These are phyloP conservation scores for Amanita jacksonii DNA, from an alignment of 768 basidiomycete genomes.

Conservation along the genomic window DNA sequence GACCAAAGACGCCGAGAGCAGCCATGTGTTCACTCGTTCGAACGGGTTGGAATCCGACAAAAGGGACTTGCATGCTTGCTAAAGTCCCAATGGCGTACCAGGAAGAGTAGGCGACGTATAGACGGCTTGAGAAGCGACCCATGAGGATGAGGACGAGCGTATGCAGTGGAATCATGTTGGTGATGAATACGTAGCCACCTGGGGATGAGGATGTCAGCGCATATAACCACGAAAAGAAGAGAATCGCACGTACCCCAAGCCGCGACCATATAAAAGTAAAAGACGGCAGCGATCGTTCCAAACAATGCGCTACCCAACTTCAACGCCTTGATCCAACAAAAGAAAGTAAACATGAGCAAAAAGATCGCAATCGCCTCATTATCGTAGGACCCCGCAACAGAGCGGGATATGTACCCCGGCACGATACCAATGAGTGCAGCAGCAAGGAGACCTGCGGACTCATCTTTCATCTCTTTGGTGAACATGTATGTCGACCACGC, in stretches of 20 bases:
- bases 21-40: constrained; percentile 98
- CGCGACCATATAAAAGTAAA: constrained; percentile 99
- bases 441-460: constrained; percentile 91
- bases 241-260: constrained; percentile 73
- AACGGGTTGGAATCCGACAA: constrained; percentile 98
- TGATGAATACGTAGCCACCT: constrained; percentile 99
- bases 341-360: constrained; percentile 99
- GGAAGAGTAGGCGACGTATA: constrained; percentile 92
- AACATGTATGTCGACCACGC: constrained; percentile 99
- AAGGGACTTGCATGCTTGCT: constrained; percentile 98
- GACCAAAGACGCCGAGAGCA: constrained; percentile 91
- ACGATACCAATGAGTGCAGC: constrained; percentile 98
- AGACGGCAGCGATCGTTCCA: constrained; percentile 84
- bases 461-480: constrained; percentile 93
- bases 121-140: constrained; percentile 86
- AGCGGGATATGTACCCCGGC: constrained; percentile 97
- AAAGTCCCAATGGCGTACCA: constrained; percentile 99
- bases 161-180: constrained; percentile 99
- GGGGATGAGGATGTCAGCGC: constrained; percentile 1
- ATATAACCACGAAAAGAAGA: constrained; percentile 4
- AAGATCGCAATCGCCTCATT: constrained; percentile 99
- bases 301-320: constrained; percentile 91
- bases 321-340: constrained; percentile 91
- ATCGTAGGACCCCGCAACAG: constrained; percentile 98
- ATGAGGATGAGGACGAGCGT: constrained; percentile 91